These are phyloP conservation scores for Xanthoconium separans DNA, from an alignment of 1,284 basidiomycete genomes.

Conservation along the genomic window DNA sequence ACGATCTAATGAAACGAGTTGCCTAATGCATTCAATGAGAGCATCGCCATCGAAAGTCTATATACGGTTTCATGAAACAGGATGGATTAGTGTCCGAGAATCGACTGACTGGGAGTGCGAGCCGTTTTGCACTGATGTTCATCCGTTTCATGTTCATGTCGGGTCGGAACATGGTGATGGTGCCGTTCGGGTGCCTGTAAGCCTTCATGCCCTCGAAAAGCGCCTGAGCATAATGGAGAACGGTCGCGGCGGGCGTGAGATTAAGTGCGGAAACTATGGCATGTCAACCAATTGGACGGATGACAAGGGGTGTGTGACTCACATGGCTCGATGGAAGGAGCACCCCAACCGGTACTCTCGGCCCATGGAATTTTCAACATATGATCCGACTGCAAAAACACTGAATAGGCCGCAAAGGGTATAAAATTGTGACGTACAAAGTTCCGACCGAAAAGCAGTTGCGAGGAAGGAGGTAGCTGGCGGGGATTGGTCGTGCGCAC, in stretches of 20 bases:
- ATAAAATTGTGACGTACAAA: constrained; percentile 50
- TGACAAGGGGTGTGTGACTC: constrained; percentile 24
- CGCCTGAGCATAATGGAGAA: constrained; percentile 92
- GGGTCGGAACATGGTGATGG: constrained; percentile 89
- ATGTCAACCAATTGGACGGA: constrained; percentile 8
- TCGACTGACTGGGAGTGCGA: constrained; percentile 71
- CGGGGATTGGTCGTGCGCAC: constrained; percentile 49
- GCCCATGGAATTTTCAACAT: constrained; percentile 90
- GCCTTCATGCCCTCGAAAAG: constrained; percentile 98
- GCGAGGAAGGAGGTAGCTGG: constrained; percentile 50
- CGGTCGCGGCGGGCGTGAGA: constrained; percentile 83
- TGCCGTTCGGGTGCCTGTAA: constrained; percentile 79
- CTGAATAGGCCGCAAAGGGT: constrained; percentile 10
- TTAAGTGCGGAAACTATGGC: constrained; percentile 66
- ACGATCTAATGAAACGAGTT: constrained; percentile 84
- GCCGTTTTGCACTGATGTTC: constrained; percentile 73
- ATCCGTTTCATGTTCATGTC: constrained; percentile 98
- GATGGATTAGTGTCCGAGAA: neutral
- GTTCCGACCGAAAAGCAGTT: constrained; percentile 65
- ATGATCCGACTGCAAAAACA: constrained; percentile 73
- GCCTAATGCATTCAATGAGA: constrained; percentile 84
- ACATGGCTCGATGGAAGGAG: constrained; percentile 86
- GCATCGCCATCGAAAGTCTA: constrained; percentile 83
- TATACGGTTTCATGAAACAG: constrained; percentile 3
- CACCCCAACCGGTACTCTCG: constrained; percentile 72